These are phyloP conservation scores for Plectosphaerella sp. DNA, from an alignment of 2,329 filamentous ascomycete species.

Conservation along the genomic window DNA sequence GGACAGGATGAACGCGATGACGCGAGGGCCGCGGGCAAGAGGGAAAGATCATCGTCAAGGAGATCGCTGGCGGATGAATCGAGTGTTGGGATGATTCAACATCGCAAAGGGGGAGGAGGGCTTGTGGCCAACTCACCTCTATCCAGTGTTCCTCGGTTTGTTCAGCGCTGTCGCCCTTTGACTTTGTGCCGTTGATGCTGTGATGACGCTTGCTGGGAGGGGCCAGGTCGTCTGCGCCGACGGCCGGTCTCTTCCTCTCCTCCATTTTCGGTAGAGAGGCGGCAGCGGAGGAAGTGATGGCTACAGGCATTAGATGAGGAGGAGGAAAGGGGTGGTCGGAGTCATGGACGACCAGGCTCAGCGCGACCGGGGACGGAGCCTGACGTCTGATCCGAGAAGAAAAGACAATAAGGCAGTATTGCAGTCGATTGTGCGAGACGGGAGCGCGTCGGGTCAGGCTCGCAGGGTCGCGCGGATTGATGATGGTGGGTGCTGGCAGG, in stretches of 20 bases:
- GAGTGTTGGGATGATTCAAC: slow-evolving; percentile 13
- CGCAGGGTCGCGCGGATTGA: neutral
- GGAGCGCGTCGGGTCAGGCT: neutral
- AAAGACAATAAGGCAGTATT: too few species aligned
- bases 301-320: slow-evolving; percentile 76
- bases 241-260: slow-evolving; percentile 94
- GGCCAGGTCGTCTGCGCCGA: slow-evolving; percentile 76
- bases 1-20: too few species aligned
- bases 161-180: slow-evolving; percentile 50
- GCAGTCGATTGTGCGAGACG: too few species aligned
- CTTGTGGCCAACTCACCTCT: slow-evolving; percentile 54
- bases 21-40: too few species aligned
- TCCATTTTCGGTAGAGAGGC: slow-evolving; percentile 94
- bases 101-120: slow-evolving; percentile 6
- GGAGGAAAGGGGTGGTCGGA: slow-evolving; percentile 21
- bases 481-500: neutral
- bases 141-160: slow-evolving; percentile 58
- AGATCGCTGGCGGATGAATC: slow-evolving; percentile 10
- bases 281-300: slow-evolving; percentile 68
- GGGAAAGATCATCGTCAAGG: slow-evolving; percentile 6
- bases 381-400: too few species aligned
- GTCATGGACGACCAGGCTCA: slow-evolving; percentile 1
- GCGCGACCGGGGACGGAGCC: too few species aligned
- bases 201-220: slow-evolving; percentile 84
- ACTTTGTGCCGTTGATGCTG: slow-evolving; percentile 72